Evolutionary conservation across 176 grass and related monocot species (phyloP).

Genomic region (Bothriochloa decipiens): DNA sequence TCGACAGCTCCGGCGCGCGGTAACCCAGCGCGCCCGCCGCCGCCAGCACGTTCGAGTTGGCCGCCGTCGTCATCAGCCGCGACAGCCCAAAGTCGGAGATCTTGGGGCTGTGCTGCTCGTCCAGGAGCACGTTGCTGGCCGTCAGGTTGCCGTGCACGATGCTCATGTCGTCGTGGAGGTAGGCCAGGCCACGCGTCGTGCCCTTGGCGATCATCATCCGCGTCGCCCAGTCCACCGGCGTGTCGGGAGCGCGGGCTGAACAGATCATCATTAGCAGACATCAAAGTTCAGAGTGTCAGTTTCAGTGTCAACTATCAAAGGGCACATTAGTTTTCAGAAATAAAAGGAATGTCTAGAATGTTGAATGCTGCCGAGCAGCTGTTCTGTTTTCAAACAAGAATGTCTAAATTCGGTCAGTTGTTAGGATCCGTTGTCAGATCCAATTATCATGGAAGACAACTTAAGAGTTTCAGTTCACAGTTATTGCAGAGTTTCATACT

Average conservation of each 20-base stretch:
- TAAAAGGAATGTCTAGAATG: no score
- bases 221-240: slow-evolving; percentile 59
- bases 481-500: not conserved
- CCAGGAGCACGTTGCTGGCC: slow-evolving; percentile 71
- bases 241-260: slow-evolving; percentile 38
- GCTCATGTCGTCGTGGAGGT: slow-evolving; percentile 65
- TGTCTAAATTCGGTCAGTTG: not conserved
- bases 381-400: not conserved
- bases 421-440: not conserved
- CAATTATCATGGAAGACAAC: not conserved
- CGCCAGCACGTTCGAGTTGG: slow-evolving; percentile 72
- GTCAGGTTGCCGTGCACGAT: slow-evolving; percentile 82
- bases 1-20: slow-evolving; percentile 79
- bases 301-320: not conserved
- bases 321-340: no score
- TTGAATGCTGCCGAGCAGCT: not conserved
- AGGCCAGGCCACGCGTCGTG: slow-evolving; percentile 57
- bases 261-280: not conserved
- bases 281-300: slow-evolving; percentile 16
- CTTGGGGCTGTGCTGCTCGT: slow-evolving; percentile 55
- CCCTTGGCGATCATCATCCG: slow-evolving; percentile 72
- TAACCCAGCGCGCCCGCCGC: slow-evolving; percentile 63
- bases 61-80: slow-evolving; percentile 74
- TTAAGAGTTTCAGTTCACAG: not conserved
- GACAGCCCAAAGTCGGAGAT: slow-evolving; percentile 72